Base-by-base conservation (phyloP, 1,284 basidiomycete genomes). In the Tausonia pullulans region DNA sequence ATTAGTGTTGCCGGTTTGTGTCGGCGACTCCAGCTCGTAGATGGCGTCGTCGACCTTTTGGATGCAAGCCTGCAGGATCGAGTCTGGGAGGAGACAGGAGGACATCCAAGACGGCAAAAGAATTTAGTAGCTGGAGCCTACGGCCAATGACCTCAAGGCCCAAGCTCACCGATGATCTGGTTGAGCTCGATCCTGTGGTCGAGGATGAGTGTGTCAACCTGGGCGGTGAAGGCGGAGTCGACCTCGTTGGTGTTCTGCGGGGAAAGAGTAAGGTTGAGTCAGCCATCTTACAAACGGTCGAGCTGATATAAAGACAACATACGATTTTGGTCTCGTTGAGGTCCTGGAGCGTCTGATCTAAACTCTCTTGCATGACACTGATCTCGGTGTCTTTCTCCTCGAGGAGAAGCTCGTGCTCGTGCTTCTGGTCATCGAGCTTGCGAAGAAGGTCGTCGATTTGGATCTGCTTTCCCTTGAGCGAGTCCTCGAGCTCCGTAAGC, bases 371-470 rank as follows among this genome's bases (percentile, higher is more conserved):
- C 71, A 98, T 82, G 73, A 98, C 95, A 71, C 87, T 81, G 64
- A 98, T 88, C 76, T 99, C 96, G 74, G 92, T 86, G 73, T 98
- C 96, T 79, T 98, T 98, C 79, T 98, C 96, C 13, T 98, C 93
- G 58, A 88, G 82, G 13, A 90, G 74, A 43, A 83, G 84, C 67
- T 92, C 88, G 58, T 93, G 72, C 71, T 97, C 92, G 54, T 79
- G 82, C 46, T 82, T 79, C 65, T 87, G 82, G 67, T 82, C 81
- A 72, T 96, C 84, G 67, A 97, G 76, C 76, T 90, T 91, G 68
- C 77, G 75, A 39, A 94, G 80, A 14, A 97, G 79, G 68, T 95
- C 90, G 72, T 98, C 94, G 69, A 97, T 94, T 74, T 94, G 91
- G 69, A 88, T 79, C 84, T 96, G 91, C 76, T 97, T 97, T 54